Evolutionary conservation across 352 stramenopile genomes (phyloP), one percentile per base, ranked within the genome.

Genomic region (Blastocystis sp.): DNA sequence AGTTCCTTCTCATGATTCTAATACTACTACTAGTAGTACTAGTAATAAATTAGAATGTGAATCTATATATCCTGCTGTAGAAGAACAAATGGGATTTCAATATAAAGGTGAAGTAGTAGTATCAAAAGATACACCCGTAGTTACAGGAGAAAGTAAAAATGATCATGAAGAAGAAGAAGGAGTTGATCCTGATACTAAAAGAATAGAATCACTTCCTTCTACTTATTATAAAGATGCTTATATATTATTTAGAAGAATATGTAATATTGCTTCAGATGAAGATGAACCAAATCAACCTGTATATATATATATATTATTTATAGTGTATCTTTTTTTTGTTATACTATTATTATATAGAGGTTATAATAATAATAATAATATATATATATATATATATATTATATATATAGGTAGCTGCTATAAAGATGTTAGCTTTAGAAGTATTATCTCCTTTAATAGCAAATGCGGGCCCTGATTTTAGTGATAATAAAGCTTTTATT

Each of bases 201-300:
- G 54, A 31, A 39, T 62, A 28, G 52, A 62, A 23, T 49, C 33
- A 37, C 35, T 96, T 69, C 76, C 83, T 2, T 95, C 86, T 0
- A 76, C 94, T 58, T 84, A 91, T 37, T 88, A 98, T 73, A 94
- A 91, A 54, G 92, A 99, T 70, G 81, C 83, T 6, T 98, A 94
- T 58, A 72, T 96, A 55, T 71, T 99, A 10, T 95, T 98, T 65
- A 80, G 92, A 1, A 91, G 88, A 4, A 75, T 99, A 5, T 96
- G 91, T 68, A 93, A 76, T 81, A 80, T 77, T 56, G 93, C 39
- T 74, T 86, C 67, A 70, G 95, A 87, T 78, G 88, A 80, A 45
- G 70, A 76, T 58, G 70, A 73, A 46, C 49, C 65, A 18, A 67
- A 55, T 21, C 65, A 67, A 36, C 65, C 33, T 1, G 69, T 56